phyloP scores from a whole-genome alignment of 345 rosid species.

The Salix purpurea region DNA sequence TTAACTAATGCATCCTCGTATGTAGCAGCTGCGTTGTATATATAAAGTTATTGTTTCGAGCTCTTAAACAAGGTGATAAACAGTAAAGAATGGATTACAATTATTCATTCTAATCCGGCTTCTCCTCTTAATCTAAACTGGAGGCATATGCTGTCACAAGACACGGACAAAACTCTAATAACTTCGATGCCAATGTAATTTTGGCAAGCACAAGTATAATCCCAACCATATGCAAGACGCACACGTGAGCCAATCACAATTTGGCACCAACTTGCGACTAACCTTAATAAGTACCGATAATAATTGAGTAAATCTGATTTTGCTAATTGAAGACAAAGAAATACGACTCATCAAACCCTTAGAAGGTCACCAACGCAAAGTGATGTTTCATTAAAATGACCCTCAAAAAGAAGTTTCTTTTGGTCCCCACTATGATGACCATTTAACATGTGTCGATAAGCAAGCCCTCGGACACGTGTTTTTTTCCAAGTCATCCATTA shows the following conservation, averaged over 20 bases:
- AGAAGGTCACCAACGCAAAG: not conserved
- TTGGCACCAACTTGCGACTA: not conserved
- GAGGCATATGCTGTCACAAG: not conserved
- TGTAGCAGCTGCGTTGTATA: not conserved
- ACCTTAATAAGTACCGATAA: not conserved
- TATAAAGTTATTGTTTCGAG: no score
- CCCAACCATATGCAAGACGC: not conserved
- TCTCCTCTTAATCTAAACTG: not conserved
- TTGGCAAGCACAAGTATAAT: not conserved
- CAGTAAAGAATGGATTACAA: no score
- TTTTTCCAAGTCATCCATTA: conserved; percentile 25
- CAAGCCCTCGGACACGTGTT: conserved; percentile 5
- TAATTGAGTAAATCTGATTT: not conserved
- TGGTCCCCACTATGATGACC: not conserved
- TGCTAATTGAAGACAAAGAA: not conserved
- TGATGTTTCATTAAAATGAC: not conserved
- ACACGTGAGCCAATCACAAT: conserved; percentile 1
- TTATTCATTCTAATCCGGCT: no score
- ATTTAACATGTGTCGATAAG: not conserved
- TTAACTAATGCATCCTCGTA: conserved; percentile 17
- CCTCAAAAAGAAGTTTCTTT: not conserved
- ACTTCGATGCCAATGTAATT: not conserved
- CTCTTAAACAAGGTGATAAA: no score
- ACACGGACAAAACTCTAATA: not conserved
- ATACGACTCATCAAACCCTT: not conserved